A percentile compares a stretch with the other conserved stretches of the same genome.
These are phyloP conservation scores for Teratosphaeriaceae sp. DNA, from an alignment of 2,329 filamentous ascomycete species.

Conservation along the genomic window DNA sequence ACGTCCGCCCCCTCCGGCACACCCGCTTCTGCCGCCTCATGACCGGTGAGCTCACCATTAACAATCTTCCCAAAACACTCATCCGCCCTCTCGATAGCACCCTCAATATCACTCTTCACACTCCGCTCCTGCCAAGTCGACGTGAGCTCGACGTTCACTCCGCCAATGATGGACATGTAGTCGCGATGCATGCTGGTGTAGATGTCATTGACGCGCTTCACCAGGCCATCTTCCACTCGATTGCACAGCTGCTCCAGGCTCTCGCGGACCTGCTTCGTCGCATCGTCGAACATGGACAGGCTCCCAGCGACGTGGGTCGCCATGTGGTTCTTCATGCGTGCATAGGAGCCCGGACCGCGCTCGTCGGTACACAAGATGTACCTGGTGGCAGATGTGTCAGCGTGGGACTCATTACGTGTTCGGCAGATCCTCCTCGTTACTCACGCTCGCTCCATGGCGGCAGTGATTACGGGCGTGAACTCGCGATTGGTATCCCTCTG, in stretches of 20 bases:
- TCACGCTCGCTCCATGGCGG: conserved; percentile 42
- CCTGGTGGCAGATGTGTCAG: too few species aligned
- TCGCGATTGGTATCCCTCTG: conserved; percentile 50
- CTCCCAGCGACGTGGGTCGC: conserved; percentile 34
- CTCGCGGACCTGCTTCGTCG: conserved; percentile 35
- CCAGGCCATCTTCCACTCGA: conserved; percentile 37
- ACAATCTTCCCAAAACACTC: too few species aligned
- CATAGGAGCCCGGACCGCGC: conserved; percentile 40
- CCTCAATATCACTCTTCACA: too few species aligned
- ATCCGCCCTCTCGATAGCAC: too few species aligned
- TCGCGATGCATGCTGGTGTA: conserved; percentile 30
- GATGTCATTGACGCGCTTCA: conserved; percentile 41
- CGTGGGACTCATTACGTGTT: too few species aligned
- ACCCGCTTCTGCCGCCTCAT: too few species aligned
- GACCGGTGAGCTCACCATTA: too few species aligned
- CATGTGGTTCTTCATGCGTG: conserved; percentile 50
- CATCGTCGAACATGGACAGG: conserved; percentile 45
- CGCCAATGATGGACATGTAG: conserved; percentile 31
- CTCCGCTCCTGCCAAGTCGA: conserved; percentile 18
- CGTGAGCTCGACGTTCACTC: conserved; percentile 10
- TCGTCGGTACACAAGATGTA: conserved; percentile 44
- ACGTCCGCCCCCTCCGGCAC: too few species aligned
- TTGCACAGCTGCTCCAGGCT: conserved; percentile 38
- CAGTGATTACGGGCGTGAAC: conserved; percentile 44
- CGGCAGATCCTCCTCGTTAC: too few species aligned